Conservation (phyloP, 371 early-diverging fungal species). For the Pancytospora philotis region DNA sequence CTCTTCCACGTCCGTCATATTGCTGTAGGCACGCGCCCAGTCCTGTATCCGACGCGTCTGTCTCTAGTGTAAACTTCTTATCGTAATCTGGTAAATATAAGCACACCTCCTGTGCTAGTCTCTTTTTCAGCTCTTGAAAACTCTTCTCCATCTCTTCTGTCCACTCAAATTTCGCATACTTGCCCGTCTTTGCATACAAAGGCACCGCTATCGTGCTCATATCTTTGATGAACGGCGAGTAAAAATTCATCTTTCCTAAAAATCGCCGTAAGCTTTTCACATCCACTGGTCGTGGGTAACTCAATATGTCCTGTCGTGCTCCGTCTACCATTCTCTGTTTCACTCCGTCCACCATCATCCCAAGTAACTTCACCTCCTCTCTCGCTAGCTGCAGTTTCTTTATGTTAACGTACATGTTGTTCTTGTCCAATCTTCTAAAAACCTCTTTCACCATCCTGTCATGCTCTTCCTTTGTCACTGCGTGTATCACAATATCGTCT, state of each 20-base stretch:
- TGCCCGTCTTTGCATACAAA: slow-evolving; percentile 7
- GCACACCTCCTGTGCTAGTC: neutral
- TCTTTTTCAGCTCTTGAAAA: slow-evolving; percentile 6
- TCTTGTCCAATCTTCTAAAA: slow-evolving; percentile 15
- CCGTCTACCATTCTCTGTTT: slow-evolving; percentile 2
- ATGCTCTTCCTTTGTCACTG: slow-evolving; percentile 17
- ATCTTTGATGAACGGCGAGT: slow-evolving; percentile 16
- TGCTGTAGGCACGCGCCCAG: slow-evolving; percentile 42
- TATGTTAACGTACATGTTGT: slow-evolving; percentile 19
- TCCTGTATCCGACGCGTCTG: slow-evolving; percentile 41
- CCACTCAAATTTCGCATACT: neutral
- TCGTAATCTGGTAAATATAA: slow-evolving; percentile 26
- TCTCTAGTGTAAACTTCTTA: slow-evolving; percentile 30
- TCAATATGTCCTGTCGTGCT: slow-evolving; percentile 20
- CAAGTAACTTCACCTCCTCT: slow-evolving; percentile 32
- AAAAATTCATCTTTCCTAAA: slow-evolving; percentile 7
- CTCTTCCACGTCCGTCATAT: slow-evolving; percentile 2
- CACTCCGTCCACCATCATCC: slow-evolving; percentile 14
- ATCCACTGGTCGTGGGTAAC: neutral
- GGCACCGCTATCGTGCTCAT: slow-evolving; percentile 7
- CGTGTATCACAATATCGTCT: slow-evolving; percentile 20
- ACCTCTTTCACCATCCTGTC: slow-evolving; percentile 20
- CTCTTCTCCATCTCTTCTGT: slow-evolving; percentile 11
- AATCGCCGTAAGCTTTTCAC: slow-evolving; percentile 3
- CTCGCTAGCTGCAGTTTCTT: slow-evolving; percentile 21